Percentiles rank a stretch among this genome's conserved stretches.
phyloP scores from a whole-genome alignment of 352 stramenopile species.

The Phytophthora uliginosa region DNA sequence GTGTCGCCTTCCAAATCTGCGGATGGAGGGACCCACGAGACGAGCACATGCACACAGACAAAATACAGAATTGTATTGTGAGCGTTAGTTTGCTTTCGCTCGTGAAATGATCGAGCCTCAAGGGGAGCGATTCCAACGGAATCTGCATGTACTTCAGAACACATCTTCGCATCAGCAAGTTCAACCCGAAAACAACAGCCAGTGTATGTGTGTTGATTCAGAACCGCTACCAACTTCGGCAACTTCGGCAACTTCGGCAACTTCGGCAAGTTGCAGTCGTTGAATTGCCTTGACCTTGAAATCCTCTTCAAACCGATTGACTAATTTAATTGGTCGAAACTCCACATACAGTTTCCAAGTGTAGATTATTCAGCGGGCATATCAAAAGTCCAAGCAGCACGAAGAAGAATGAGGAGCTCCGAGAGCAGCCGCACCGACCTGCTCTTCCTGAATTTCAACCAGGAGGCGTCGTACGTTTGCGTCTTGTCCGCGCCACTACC shows the following conservation, averaged over 20 bases:
- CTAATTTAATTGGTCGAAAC: slow-evolving; percentile 19
- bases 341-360: not conserved
- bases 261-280: not conserved
- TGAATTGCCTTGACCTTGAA: slow-evolving; percentile 1
- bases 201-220: too few species aligned
- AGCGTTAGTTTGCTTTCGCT: too few species aligned
- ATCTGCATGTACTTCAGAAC: too few species aligned
- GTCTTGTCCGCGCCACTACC: not conserved
- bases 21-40: not conserved
- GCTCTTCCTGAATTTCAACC: slow-evolving; percentile 94
- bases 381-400: not conserved
- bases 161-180: too few species aligned
- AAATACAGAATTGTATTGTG: too few species aligned
- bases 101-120: too few species aligned
- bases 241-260: not conserved
- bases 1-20: not conserved
- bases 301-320: not conserved
- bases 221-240: not conserved
- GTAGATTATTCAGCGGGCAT: not conserved
- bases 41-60: too few species aligned
- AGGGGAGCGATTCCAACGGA: too few species aligned
- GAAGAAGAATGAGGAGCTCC: slow-evolving; percentile 49
- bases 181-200: too few species aligned
- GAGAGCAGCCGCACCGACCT: slow-evolving; percentile 65
- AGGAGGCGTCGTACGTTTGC: slow-evolving; percentile 86